Base-by-base conservation (phyloP, 1,139 yeast genomes). In the Blastobotrys raffinosifermentans region DNA sequence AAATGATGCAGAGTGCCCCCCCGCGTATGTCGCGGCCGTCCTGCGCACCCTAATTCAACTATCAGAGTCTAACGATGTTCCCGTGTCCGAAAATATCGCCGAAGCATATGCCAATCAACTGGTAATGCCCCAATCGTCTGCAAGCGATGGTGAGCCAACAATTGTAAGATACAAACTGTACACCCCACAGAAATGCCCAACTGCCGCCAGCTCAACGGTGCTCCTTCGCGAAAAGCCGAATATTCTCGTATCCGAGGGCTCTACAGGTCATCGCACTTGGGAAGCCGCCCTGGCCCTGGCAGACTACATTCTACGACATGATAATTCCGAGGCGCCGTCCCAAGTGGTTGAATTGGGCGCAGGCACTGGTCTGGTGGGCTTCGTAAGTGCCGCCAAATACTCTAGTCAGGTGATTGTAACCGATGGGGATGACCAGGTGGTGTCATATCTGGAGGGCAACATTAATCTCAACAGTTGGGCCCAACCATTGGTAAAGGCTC, bases 181-280 rank as follows among this genome's bases (percentile, higher is more conserved):
- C n/a, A n/a, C n/a, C n/a, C n/a, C n/a, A n/a, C n/a, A n/a, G n/a
- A n/a, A n/a, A n/a, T n/a, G n/a, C n/a, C n/a, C n/a, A n/a, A n/a
- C 6, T 19, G 21, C 21, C 6, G 6, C 9, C 6, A 19, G 6
- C 8, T 19, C 21, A 9, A 19, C 21, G 21, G 6, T 9, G 21
- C 21, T 19, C 8, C 21, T 19, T 19, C 21, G 9, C 7, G 27
- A 25, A 14, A 25, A 8, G 15, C 27, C 27, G 7, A 25, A 25
- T 25, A 13, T 25, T 7, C 6, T 25, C 11, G 7, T 14, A 6
- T 25, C 6, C 27, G 27, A 64, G 20, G 94, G 93, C 5, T 81
- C 94, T 1, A 89, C 97, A 0, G 97, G 97, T 0, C 63, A 77
- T 41, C 65, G 96, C 31, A 89, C 97, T 0, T 89, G 97, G 97